Percentiles rank a stretch among this genome's conserved stretches.
Evolutionary conservation across 371 early-diverging fungal species (phyloP).

Genomic region (Mucor lusitanicus): DNA sequence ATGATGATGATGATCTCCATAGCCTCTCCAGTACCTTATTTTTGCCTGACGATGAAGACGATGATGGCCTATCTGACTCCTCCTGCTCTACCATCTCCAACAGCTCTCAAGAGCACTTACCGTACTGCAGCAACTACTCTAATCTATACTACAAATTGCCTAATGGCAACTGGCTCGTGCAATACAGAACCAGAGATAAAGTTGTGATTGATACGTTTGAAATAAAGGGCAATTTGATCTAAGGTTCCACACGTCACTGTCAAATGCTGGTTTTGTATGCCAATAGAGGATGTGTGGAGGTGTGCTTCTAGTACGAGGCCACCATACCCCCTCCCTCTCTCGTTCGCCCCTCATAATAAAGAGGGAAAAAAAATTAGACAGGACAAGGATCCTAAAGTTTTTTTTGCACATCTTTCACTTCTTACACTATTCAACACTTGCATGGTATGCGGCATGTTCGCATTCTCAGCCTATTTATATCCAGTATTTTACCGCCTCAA

Average conservation of each 20-base stretch:
- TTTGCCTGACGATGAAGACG: slow-evolving; percentile 5
- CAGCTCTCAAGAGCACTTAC: background rate
- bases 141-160: background rate
- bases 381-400: background rate
- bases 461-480: slow-evolving; percentile 15
- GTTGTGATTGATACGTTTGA: background rate
- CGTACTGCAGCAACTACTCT: background rate
- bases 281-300: background rate
- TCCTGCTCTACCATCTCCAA: background rate
- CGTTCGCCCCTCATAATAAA: background rate
- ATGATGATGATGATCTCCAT: background rate
- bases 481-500: slow-evolving; percentile 1
- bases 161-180: slow-evolving; percentile 3
- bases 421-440: background rate
- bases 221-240: background rate
- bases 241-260: slow-evolving; percentile 2
- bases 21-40: slow-evolving; percentile 12
- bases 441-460: slow-evolving; percentile 24
- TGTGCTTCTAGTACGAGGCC: background rate
- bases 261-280: background rate
- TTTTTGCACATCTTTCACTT: background rate
- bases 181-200: slow-evolving; percentile 1
- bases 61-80: background rate
- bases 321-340: background rate
- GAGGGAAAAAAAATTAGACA: background rate